These are phyloP conservation scores for Penicillium sp. DNA, from an alignment of 2,329 filamentous ascomycete genomes.

Conservation along the genomic window DNA sequence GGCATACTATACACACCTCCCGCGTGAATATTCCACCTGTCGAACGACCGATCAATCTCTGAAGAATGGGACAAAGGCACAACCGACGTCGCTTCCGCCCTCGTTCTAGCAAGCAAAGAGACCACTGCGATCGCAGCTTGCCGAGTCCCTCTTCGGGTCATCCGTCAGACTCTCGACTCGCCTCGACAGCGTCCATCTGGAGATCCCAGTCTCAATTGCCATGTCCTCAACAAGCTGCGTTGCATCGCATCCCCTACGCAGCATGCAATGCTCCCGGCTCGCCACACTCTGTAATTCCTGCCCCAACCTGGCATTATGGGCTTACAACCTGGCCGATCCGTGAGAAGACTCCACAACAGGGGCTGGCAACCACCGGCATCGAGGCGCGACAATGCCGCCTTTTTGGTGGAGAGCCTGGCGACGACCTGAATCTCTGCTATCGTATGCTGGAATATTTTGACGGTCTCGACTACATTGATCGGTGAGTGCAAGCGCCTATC, in stretches of 20 bases:
- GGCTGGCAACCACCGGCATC: slow-evolving; percentile 18
- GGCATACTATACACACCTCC: slow-evolving; percentile 3
- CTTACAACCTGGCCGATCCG: slow-evolving; percentile 36
- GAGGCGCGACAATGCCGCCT: slow-evolving; percentile 41
- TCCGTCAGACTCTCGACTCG: slow-evolving; percentile 3
- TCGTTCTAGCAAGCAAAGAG: slow-evolving; percentile 33
- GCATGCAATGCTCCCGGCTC: slow-evolving; percentile 21
- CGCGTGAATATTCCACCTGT: not conserved
- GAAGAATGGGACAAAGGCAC: slow-evolving; percentile 43
- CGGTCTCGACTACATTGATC: slow-evolving; percentile 45
- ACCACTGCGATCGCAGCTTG: slow-evolving; percentile 13
- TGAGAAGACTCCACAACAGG: slow-evolving; percentile 26
- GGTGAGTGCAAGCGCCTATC: slow-evolving; percentile 25
- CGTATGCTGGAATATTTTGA: slow-evolving; percentile 47
- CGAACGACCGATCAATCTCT: not conserved
- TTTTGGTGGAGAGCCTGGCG: slow-evolving; percentile 42
- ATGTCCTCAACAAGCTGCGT: slow-evolving; percentile 7
- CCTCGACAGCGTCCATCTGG: slow-evolving; percentile 8
- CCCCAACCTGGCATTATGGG: slow-evolving; percentile 40
- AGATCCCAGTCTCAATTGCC: slow-evolving; percentile 5
- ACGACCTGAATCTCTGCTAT: slow-evolving; percentile 41
- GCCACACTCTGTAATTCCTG: slow-evolving; percentile 24
- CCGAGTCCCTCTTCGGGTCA: slow-evolving; percentile 6
- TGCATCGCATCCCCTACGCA: slow-evolving; percentile 15
- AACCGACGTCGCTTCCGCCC: slow-evolving; percentile 42